phyloP scores from a whole-genome alignment of 2,329 filamentous ascomycete species.

The Hypomyces rosellus region DNA sequence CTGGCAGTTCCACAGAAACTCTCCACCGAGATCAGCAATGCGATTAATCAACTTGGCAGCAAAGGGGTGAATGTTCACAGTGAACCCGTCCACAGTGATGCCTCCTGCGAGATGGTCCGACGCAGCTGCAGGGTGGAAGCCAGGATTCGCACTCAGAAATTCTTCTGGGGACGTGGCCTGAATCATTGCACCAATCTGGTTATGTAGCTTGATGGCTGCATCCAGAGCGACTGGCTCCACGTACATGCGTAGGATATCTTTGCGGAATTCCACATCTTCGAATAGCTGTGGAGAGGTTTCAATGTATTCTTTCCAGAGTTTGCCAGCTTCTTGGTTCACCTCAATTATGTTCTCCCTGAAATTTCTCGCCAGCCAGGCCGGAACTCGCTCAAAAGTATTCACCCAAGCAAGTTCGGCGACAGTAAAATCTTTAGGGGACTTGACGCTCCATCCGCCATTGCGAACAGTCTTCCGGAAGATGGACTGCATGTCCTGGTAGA shows the following conservation, averaged over 20 bases:
- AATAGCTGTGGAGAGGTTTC: too few species aligned
- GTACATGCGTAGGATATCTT: background rate
- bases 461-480: too few species aligned
- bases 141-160: background rate
- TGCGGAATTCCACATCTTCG: too few species aligned
- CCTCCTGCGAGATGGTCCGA: conserved; percentile 6
- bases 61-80: conserved; percentile 10
- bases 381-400: too few species aligned
- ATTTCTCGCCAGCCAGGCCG: too few species aligned
- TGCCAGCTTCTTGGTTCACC: too few species aligned
- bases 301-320: too few species aligned
- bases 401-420: too few species aligned
- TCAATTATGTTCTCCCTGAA: too few species aligned
- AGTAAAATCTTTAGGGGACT: too few species aligned
- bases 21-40: conserved; percentile 2
- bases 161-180: background rate
- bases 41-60: conserved; percentile 5
- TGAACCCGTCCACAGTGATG: conserved; percentile 10
- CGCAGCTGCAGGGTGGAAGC: background rate
- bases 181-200: background rate
- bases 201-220: background rate
- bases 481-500: too few species aligned
- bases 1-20: background rate
- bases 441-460: too few species aligned
- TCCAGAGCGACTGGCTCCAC: background rate